These are phyloP conservation scores for Parascedosporium putredinis DNA, from an alignment of 2,329 filamentous ascomycete species.

Conservation along the genomic window DNA sequence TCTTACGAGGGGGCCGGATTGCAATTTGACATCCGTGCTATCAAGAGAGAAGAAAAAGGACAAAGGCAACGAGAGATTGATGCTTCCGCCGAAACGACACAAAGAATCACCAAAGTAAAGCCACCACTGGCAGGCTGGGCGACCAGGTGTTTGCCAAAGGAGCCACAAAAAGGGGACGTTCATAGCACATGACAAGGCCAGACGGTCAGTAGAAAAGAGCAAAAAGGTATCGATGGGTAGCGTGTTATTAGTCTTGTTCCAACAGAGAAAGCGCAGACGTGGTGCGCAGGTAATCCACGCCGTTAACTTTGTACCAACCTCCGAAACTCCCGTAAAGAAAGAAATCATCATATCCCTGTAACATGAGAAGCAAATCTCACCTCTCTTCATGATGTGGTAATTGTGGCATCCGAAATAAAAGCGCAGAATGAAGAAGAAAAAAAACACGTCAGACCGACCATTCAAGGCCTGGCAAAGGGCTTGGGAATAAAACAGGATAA, in stretches of 20 bases:
- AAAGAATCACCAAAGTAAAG: neutral
- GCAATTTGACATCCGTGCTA: conserved; percentile 99
- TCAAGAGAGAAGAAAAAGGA: conserved; percentile 2
- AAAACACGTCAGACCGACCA: too few species aligned
- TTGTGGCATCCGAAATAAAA: neutral
- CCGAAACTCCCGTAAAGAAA: conserved; percentile 3
- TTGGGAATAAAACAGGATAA: too few species aligned
- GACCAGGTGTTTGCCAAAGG: conserved; percentile 3
- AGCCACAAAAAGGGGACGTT: too few species aligned
- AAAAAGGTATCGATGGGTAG: too few species aligned
- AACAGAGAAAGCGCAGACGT: neutral
- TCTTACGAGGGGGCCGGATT: conserved; percentile 56
- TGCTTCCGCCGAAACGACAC: neutral
- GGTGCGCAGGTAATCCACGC: neutral
- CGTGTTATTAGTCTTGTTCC: conserved; percentile 20
- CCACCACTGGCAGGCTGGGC: neutral
- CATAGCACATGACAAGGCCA: too few species aligned
- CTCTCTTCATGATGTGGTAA: neutral
- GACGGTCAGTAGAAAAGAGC: conserved; percentile 11
- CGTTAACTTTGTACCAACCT: neutral
- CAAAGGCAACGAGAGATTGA: neutral
- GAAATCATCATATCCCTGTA: neutral
- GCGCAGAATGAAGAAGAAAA: neutral
- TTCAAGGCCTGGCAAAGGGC: too few species aligned
- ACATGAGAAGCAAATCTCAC: neutral